Evolutionary conservation across 169 alveolate genomes (phyloP), one percentile per base, ranked within the genome.

Genomic region (Cryptosporidium xiaoi): DNA sequence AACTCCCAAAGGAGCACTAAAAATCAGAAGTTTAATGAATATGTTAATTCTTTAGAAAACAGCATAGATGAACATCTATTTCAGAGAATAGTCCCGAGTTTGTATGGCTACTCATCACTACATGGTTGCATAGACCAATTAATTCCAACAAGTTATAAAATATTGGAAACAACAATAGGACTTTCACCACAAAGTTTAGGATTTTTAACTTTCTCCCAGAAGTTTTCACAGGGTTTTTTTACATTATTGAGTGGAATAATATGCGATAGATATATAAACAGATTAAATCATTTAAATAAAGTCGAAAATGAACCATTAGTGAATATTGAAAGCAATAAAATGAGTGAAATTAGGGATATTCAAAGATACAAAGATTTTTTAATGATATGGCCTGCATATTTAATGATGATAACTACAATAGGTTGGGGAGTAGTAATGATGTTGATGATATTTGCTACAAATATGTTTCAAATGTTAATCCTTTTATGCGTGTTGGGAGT

Each of bases 391-490:
- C 87, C 87, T 15, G 71, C 64, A 36, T 77, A 77, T n/a, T 60
- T 77, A 29, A 77, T 77, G 87, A 77, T 77, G 69, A 66, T 77
- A 36, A 77, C 87, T 2, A 60, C 77, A 24, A 77, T 60, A 18
- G 87, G 87, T 20, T 77, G 87, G 87, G 87, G 87, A 4, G 27
- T 62, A 56, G 64, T 77, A n/a, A 29, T 77, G 87, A 18, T 60
- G 12, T 56, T 60, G 18, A 77, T 77, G 87, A 40, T 77, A 34
- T 77, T 77, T 24, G 87, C 77, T 6, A 48, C 71, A 18, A 77
- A 29, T 36, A 29, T 77, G 24, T 15, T 62, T 15, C 77, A 77
- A 50, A 77, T 77, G 87, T 56, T 56, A 6, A 62, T 27, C 15
- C 24, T 77, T 24, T 66, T 60, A n/a, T 77, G 69, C 51, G 58